Percentiles rank a stretch among this genome's conserved stretches.
Evolutionary conservation across 371 early-diverging fungal genomes (phyloP).

Genomic region (Blakeslea trispora): DNA sequence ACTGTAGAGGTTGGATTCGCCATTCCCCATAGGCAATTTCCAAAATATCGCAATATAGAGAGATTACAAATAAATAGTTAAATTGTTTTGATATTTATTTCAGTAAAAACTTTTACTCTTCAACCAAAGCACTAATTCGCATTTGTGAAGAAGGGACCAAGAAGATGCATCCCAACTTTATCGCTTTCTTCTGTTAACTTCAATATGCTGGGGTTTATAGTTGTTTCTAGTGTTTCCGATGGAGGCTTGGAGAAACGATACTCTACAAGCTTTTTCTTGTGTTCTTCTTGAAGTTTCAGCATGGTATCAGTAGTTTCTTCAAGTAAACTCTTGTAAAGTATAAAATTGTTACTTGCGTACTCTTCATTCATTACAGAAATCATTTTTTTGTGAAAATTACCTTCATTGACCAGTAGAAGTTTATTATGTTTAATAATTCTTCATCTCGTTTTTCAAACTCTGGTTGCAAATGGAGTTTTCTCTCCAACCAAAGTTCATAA

Average conservation of each 20-base stretch:
- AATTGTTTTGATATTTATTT: conserved; percentile 7
- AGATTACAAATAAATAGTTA: conserved; percentile 9
- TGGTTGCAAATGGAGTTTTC: not conserved
- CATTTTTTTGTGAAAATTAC: conserved; percentile 7
- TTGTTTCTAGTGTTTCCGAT: conserved; percentile 7
- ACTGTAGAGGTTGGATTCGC: conserved; percentile 25
- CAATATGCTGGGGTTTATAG: conserved; percentile 6
- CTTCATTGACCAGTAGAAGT: conserved; percentile 13
- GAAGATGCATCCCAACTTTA: conserved; percentile 9
- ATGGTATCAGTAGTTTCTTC: conserved; percentile 11
- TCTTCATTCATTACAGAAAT: conserved; percentile 14
- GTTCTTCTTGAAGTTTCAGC: conserved; percentile 12
- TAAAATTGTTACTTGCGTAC: conserved; percentile 8
- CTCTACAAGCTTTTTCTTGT: conserved; percentile 13
- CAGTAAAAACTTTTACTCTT: conserved; percentile 6
- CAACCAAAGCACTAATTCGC: conserved; percentile 6
- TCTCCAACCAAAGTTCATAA: conserved; percentile 10
- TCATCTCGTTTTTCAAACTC: conserved; percentile 7
- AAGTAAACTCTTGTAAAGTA: conserved; percentile 13
- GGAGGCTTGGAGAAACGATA: conserved; percentile 13
- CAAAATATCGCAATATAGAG: conserved; percentile 16
- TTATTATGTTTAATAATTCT: not conserved
- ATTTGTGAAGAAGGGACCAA: conserved; percentile 10
- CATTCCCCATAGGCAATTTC: conserved; percentile 17
- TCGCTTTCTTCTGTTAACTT: conserved; percentile 11